Percentiles rank a stretch among this genome's conserved stretches.
Evolutionary conservation across 108 stramenopile species (phyloP).

Genomic region (Parietichytrium sp.): DNA sequence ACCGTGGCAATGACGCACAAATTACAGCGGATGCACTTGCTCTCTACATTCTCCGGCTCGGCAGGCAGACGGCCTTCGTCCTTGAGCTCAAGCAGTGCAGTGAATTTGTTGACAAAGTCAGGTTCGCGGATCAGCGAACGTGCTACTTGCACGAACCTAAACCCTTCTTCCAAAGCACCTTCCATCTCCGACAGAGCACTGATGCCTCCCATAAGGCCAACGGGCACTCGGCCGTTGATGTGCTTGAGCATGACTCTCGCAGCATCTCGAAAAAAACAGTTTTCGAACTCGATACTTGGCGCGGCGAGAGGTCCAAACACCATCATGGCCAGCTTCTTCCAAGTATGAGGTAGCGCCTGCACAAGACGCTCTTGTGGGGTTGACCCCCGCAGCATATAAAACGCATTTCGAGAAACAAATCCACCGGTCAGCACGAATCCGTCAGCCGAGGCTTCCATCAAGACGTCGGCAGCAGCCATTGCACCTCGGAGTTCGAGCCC

Average conservation of each 20-base stretch:
- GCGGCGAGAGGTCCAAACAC: constrained; percentile 24
- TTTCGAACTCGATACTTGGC: background rate
- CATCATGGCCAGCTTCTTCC: constrained; percentile 28
- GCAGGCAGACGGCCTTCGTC: background rate
- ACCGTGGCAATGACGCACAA: constrained; percentile 35
- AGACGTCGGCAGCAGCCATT: background rate
- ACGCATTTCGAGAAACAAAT: background rate
- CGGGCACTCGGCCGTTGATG: background rate
- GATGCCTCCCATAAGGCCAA: constrained; percentile 32
- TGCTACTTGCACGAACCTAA: background rate
- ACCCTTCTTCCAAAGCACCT: constrained; percentile 34
- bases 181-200: constrained; percentile 19
- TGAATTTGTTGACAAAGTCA: background rate
- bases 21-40: constrained; percentile 14
- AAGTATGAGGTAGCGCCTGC: constrained; percentile 27
- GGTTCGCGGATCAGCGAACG: constrained; percentile 18
- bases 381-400: constrained; percentile 22
- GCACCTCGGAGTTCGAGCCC: constrained; percentile 13
- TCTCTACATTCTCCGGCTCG: background rate
- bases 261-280: constrained; percentile 9
- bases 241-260: background rate
- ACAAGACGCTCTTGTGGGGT: constrained; percentile 11
- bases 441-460: constrained; percentile 28
- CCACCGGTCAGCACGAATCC: background rate
- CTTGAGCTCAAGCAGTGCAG: background rate